Conservation (phyloP, 1,284 basidiomycete genomes). For the Irpex sp. region DNA sequence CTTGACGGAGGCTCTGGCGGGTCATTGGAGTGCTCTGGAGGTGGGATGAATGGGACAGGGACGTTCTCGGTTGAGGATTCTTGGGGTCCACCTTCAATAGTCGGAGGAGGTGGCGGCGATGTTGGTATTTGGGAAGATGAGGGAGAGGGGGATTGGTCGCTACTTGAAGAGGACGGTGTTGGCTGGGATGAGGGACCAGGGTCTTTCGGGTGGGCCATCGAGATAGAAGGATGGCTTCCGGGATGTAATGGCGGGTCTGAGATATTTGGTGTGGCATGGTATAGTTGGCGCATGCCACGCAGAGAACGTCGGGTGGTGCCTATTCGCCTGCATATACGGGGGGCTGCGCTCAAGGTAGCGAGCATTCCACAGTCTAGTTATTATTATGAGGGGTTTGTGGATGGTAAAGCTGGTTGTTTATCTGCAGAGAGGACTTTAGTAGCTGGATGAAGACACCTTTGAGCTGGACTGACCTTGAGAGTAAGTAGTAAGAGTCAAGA, state of each 20-base stretch:
- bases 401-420: too few species aligned
- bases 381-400: too few species aligned
- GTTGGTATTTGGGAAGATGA: conserved; percentile 1
- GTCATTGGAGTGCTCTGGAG: conserved; percentile 17
- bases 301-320: neutral
- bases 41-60: conserved; percentile 9
- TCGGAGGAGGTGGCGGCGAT: conserved; percentile 1
- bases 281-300: neutral
- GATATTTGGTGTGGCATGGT: conserved; percentile 12
- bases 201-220: conserved; percentile 29
- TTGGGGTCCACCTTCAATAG: neutral
- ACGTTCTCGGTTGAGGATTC: neutral
- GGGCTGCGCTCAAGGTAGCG: neutral
- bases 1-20: conserved; percentile 16
- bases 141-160: neutral
- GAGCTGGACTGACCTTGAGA: neutral
- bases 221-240: conserved; percentile 17
- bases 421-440: too few species aligned
- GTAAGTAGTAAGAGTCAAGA: neutral
- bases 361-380: neutral
- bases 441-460: neutral
- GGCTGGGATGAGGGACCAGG: conserved; percentile 17
- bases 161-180: conserved; percentile 4
- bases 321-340: neutral
- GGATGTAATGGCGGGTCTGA: conserved; percentile 19